phyloP scores from a whole-genome alignment of 2,329 filamentous ascomycete genomes.

The Blumeria hordei region DNA sequence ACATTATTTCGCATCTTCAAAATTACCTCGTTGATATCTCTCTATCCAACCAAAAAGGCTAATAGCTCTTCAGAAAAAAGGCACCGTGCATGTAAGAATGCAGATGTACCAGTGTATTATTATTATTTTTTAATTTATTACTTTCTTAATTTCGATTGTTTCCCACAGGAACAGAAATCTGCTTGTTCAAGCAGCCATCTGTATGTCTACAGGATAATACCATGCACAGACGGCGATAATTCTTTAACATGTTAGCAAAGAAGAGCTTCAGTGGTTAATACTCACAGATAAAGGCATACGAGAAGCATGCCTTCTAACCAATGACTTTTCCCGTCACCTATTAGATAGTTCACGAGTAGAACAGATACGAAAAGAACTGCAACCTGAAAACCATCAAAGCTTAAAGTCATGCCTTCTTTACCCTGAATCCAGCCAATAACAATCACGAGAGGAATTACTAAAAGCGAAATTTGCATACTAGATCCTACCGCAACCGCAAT shows the following conservation, averaged over 20 bases:
- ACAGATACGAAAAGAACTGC: conserved; percentile 65
- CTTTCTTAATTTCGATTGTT: too few relatives aligned
- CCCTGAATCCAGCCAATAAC: conserved; percentile 57
- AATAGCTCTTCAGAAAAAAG: too few relatives aligned
- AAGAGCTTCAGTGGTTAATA: neutral
- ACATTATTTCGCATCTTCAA: too few relatives aligned
- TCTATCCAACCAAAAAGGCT: too few relatives aligned
- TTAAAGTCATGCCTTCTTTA: conserved; percentile 38
- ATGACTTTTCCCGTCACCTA: conserved; percentile 10
- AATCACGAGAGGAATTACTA: conserved; percentile 59
- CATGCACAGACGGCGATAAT: conserved; percentile 9
- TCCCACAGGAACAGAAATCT: too few relatives aligned
- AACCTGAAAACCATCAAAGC: conserved; percentile 65
- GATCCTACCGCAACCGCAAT: conserved; percentile 67
- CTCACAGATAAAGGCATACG: conserved; percentile 13
- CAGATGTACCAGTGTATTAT: too few relatives aligned
- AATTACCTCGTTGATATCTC: too few relatives aligned
- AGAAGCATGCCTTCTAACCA: conserved; percentile 17
- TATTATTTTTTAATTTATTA: too few relatives aligned
- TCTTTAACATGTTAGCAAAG: neutral
- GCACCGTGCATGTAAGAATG: too few relatives aligned
- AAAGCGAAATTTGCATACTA: conserved; percentile 61
- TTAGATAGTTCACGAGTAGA: conserved; percentile 47
- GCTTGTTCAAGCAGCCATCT: neutral
- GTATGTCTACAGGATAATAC: conserved; percentile 5